Base-by-base conservation (phyloP, 495 filamentous ascomycete species). In the Haplographium delicatum region DNA sequence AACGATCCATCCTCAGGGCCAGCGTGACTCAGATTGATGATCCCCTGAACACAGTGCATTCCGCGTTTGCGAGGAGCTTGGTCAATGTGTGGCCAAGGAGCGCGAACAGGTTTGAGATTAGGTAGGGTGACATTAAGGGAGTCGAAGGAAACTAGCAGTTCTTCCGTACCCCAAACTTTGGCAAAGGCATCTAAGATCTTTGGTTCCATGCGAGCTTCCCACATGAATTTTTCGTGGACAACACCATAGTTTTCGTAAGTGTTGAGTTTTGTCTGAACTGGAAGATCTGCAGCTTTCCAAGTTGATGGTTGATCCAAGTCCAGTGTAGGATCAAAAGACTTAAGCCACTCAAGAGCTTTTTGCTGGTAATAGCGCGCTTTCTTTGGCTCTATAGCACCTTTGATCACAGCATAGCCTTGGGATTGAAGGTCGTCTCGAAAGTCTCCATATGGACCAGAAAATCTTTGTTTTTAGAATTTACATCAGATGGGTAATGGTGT, bases 211-310 rank as follows among this genome's bases (percentile, higher is more conserved):
- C 68, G 58, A 1, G 71, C 71, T 5, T 73, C 67, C 71, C 72
- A 75, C 54, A 72, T 66, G 56, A 72, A 72, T 23, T 66, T 68
- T 46, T 75, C 72, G 44, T 73, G 72, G 3, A 57, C 56, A 3
- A 68, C 64, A 1, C 54, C 56, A 44, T 73, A 73, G 5, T 44
- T 34, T 24, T 50, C 44, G 48, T 60, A 68, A 2, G 58, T 64
- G 26, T 62, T 67, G 20, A 54, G 50, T 22, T 61, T 62, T 44
- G 51, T 63, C 7, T 65, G 59, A 1, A 62, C 49, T 1, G 68
- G 68, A 1, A 71, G 53, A 16, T 68, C 59, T 11, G 61, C 54
- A 2, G 39, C 38, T 19, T 26, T 57, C 67, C 67, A 71, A 13
- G 68, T 71, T 1, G 55, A 43, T 6, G 59, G 62, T 25, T 68